These are phyloP conservation scores for Detonula confervacea DNA, from an alignment of 352 stramenopile genomes.

Conservation along the genomic window DNA sequence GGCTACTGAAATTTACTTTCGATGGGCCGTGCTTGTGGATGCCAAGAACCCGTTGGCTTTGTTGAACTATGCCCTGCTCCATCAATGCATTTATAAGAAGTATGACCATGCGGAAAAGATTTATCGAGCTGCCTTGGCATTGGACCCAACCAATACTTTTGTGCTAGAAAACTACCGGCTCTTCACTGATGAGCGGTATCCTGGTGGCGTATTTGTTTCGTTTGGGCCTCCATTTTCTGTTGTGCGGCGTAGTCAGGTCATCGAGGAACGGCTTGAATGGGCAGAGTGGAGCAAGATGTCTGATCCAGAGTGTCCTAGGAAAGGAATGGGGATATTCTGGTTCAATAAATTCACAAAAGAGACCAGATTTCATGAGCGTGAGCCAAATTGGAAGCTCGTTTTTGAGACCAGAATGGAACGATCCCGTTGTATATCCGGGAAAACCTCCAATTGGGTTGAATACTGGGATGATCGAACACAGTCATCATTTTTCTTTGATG, in stretches of 20 bases:
- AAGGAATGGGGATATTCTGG: slow-evolving; percentile 55
- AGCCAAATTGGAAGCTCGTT: background rate
- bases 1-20: slow-evolving; percentile 66
- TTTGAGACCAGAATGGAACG: no score
- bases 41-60: slow-evolving; percentile 57
- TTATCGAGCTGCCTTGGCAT: slow-evolving; percentile 60
- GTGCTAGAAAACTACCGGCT: slow-evolving; percentile 58
- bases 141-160: slow-evolving; percentile 39
- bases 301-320: slow-evolving; percentile 33
- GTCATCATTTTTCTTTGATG: no score
- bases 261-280: slow-evolving; percentile 52
- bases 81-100: slow-evolving; percentile 65
- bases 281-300: slow-evolving; percentile 57
- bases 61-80: slow-evolving; percentile 73
- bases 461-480: no score
- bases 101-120: slow-evolving; percentile 71
- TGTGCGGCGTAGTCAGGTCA: slow-evolving; percentile 40
- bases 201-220: slow-evolving; percentile 44
- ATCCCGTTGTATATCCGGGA: no score
- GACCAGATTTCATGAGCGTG: slow-evolving; percentile 34
- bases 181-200: slow-evolving; percentile 56
- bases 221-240: slow-evolving; percentile 40
- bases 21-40: slow-evolving; percentile 66
- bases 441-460: no score
- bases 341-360: slow-evolving; percentile 53